These are phyloP conservation scores for Ganoderma multipileum DNA, from an alignment of 1,284 basidiomycete genomes.

Conservation along the genomic window DNA sequence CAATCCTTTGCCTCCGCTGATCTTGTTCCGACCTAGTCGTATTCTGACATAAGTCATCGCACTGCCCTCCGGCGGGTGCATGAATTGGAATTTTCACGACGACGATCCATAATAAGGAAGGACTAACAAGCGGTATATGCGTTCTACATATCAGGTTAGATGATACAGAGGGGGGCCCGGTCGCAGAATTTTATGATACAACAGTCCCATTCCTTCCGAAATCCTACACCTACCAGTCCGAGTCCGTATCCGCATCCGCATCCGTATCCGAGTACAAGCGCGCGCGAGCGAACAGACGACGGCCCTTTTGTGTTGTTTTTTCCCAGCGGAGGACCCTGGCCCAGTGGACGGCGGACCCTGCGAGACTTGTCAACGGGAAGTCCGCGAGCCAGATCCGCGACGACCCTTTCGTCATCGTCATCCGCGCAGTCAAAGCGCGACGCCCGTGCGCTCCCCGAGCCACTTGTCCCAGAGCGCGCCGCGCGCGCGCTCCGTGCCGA, in stretches of 20 bases:
- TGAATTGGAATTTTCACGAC: neutral
- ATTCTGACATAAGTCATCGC: neutral
- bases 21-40: neutral
- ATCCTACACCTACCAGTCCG: constrained; percentile 13
- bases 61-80: neutral
- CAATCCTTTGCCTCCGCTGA: neutral
- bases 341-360: neutral
- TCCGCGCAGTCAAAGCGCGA: constrained; percentile 22
- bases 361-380: neutral
- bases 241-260: neutral
- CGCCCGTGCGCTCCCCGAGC: constrained; percentile 33
- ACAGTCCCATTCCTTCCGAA: constrained; percentile 5
- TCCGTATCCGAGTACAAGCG: neutral
- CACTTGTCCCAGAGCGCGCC: constrained; percentile 43
- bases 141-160: constrained; percentile 21
- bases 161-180: constrained; percentile 24
- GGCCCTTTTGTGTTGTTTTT: neutral
- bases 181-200: constrained; percentile 10
- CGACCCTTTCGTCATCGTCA: no score
- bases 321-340: no score
- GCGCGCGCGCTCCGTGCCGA: constrained; percentile 53
- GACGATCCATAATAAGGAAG: neutral
- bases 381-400: neutral
- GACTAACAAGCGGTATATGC: constrained; percentile 1
- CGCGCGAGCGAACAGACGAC: neutral